A percentile compares a stretch with the other conserved stretches of the same genome.
These are phyloP conservation scores for Bretziella fagacearum DNA, from an alignment of 2,329 filamentous ascomycete genomes.

Conservation along the genomic window DNA sequence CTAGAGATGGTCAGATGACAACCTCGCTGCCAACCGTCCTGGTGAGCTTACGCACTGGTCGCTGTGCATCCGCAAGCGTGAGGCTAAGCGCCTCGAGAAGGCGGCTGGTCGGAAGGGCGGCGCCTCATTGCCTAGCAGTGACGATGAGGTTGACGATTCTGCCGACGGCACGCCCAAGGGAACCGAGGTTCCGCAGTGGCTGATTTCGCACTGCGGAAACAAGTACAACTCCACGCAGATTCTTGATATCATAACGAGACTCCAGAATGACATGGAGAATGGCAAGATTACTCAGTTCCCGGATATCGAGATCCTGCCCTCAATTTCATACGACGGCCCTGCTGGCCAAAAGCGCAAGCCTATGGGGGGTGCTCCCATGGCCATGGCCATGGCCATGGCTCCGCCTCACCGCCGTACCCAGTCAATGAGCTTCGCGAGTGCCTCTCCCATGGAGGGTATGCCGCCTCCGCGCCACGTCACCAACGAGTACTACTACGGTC, in stretches of 20 bases:
- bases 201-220: constrained; percentile 28
- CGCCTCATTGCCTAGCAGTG: constrained; percentile 14
- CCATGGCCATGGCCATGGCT: constrained; percentile 5
- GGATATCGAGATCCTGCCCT: constrained; percentile 42
- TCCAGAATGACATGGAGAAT: constrained; percentile 29
- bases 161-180: constrained; percentile 22
- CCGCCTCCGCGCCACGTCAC: constrained; percentile 8
- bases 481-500: constrained; percentile 10
- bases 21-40: constrained; percentile 22
- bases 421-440: constrained; percentile 20
- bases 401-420: constrained; percentile 20
- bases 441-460: constrained; percentile 9
- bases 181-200: constrained; percentile 32
- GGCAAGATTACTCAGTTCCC: constrained; percentile 31
- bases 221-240: constrained; percentile 33
- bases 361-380: background rate
- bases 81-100: constrained; percentile 34
- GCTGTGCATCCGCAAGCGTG: constrained; percentile 46
- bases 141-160: constrained; percentile 21
- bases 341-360: constrained; percentile 14
- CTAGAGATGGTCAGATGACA: constrained; percentile 42
- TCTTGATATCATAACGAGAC: constrained; percentile 28
- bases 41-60: constrained; percentile 42
- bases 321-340: constrained; percentile 23
- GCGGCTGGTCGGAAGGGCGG: constrained; percentile 22